Evolutionary conservation across 257 asterid genomes (phyloP).

Genomic region (Vinca minor): DNA sequence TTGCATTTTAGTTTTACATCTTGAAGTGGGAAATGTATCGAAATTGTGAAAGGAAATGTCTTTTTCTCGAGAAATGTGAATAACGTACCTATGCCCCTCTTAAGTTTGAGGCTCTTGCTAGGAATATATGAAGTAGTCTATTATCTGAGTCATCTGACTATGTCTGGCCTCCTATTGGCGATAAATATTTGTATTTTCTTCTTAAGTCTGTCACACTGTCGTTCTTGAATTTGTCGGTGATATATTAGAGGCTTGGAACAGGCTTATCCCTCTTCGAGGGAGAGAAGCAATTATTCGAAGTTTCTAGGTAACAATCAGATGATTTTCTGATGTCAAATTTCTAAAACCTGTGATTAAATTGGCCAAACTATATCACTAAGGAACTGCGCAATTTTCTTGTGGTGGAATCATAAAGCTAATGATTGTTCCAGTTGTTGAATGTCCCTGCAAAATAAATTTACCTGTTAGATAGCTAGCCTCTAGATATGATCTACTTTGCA

Average conservation of each 20-base stretch:
- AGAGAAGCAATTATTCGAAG: background rate
- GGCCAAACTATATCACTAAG: no score
- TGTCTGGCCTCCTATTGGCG: no score
- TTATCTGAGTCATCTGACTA: background rate
- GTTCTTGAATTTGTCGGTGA: background rate
- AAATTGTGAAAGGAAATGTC: background rate
- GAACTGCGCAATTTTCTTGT: no score
- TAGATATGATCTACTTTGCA: background rate
- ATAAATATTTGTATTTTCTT: no score
- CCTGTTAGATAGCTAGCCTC: background rate
- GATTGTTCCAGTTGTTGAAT: background rate
- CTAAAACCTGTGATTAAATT: background rate
- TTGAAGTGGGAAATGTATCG: background rate
- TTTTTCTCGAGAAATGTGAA: background rate
- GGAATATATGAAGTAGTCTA: background rate
- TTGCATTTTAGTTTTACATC: background rate
- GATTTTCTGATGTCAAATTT: background rate
- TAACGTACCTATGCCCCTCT: background rate
- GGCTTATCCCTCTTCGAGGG: background rate
- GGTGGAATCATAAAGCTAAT: background rate
- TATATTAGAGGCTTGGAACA: background rate
- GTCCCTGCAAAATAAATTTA: background rate
- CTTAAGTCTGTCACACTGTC: background rate
- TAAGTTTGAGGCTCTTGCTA: background rate
- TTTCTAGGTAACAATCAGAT: background rate